Base-by-base conservation (phyloP, 148 eudicot species). In the Spergularia marina region DNA sequence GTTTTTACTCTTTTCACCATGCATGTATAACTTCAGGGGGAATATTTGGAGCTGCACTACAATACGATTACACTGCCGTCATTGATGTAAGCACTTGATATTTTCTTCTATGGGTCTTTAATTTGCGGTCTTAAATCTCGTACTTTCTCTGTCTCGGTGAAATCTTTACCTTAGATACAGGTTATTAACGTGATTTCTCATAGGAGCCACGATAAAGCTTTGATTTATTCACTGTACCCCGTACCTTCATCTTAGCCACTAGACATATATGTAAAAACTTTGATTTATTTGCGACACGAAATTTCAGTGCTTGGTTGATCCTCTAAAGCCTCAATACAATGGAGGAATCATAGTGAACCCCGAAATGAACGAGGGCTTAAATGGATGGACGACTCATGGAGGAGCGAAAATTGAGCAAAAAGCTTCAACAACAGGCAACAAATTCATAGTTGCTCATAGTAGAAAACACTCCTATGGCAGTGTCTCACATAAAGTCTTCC, bases 321-420 rank as follows among this genome's bases (percentile, higher is more conserved):
- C 96, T 20, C 53, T 55, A 10, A 74, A 74, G 55, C 83, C 96
- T 44, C 96, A 87, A 55, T 91, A 91, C 18, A 80, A 65, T 16
- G 96, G 93, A 65, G 96, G 96, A 36, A 83, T 91, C 13, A 80
- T 85, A 0, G 65, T 76, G 18, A 91, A 91, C 62, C 87, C 96
- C 10, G 85, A 90, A 64, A 39, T 86, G 6, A 76, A 84, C 58
- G 65, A 81, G 6, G 92, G 87, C 2, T 41, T 83, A 69, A 82
- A 76, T 11, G 96, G 91, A 0, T 91, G 92, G 92, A 82, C 78
- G n/a, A 34, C 52, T 34, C 80, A 79, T 56, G 91, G 88, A 39
- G 73, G 64, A 39, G 83, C 79, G 10, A 75, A 64, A 74, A 78
- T 91, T 57, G 79, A 81, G 64, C 68, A 20, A 21, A 59, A 71